Evolutionary conservation across 2,329 filamentous ascomycete genomes (phyloP), one percentile per base, ranked within the genome.

Genomic region (Macroventuria anomochaeta): DNA sequence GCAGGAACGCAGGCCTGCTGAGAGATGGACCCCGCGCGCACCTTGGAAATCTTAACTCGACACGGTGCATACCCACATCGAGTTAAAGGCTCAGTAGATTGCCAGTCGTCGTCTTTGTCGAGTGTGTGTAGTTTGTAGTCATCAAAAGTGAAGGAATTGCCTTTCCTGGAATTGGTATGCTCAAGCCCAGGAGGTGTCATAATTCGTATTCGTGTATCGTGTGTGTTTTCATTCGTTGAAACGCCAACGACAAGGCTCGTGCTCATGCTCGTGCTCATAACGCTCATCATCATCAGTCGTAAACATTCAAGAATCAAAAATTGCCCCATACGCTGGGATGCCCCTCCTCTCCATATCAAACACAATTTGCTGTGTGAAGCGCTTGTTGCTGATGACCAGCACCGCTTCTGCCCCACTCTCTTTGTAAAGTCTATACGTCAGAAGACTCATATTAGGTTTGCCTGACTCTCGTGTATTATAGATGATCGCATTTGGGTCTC

Each of bases 361-460:
- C 1, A 91, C 88, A 5, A 91, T 79, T 74, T 85, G 84, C 62
- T 82, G 82, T n/a, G 88, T 91, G 36, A 90, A 82, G 54, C 77
- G 82, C 53, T 88, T 86, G 68, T 92, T 92, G 46, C 86, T 87
- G 63, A 92, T 90, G 50, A 91, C 81, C 62, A 89, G 86, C 12
- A 91, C 87, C 2, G 88, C 89, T 77, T 92, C 89, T 1, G 83
- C 82, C 0, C 76, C 69, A 28, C 78, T 79, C 44, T 83, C 76
- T 55, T 73, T 74, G 55, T 77, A 79, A 32, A 88, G 76, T 17
- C 77, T 75, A 59, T 84, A 87, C 21, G 82, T 79, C 48, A 85
- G 76, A 7, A 80, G 80, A 21, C 85, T 69, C 75, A 90, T 84
- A 66, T 91, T 83, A 2, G 87, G 82, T 23, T 88, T 82, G 0